Base-by-base conservation (phyloP, 768 basidiomycete species). In the Lactifluus piperatus region DNA sequence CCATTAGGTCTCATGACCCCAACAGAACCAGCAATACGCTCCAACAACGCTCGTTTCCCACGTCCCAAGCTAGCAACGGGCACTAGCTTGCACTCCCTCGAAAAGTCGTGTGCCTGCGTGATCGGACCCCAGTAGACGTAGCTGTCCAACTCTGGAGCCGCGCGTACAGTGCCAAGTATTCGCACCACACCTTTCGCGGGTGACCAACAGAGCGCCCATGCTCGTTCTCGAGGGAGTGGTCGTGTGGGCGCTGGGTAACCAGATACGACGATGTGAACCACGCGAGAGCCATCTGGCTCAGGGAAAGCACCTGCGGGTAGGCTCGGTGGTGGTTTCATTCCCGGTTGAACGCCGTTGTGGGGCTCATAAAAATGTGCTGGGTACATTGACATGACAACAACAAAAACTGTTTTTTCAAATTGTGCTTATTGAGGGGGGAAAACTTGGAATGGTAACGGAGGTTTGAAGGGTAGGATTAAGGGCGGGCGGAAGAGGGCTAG, bases 1-100 rank as follows among this genome's bases (percentile, higher is more conserved):
- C 63, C 63, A 2, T 64, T 64, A 10, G 63, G 63, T 11, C 62
- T 53, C 63, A 64, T 62, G 14, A 64, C 56, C 11, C 63, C 56
- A 8, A 64, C 61, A n/a, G 46, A 20, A 11, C 48, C 54, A 30
- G 63, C 63, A 49, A 64, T 57, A 13, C 62, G 59, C 43, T 64
- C 63, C 9, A 64, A 26, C 36, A 53, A 57, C 36, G 43, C 52
- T 18, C 63, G 56, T 7, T 62, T 55, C 2, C 61, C 61, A 20
- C 54, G 46, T 0, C 53, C 54, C 16, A 64, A 9, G 34, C 18
- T 51, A 43, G 61, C 63, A 5, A 64, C 56, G 24, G 61, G 63
- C 13, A 64, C 48, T 8, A 62, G n/a, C 32, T 61, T 20, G 13
- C 51, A 55, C 20, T 58, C 55, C 27, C 48, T 34, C 41, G 51